Evolutionary conservation across 1,284 basidiomycete genomes (phyloP).

Genomic region (Ustilago cynodontis): DNA sequence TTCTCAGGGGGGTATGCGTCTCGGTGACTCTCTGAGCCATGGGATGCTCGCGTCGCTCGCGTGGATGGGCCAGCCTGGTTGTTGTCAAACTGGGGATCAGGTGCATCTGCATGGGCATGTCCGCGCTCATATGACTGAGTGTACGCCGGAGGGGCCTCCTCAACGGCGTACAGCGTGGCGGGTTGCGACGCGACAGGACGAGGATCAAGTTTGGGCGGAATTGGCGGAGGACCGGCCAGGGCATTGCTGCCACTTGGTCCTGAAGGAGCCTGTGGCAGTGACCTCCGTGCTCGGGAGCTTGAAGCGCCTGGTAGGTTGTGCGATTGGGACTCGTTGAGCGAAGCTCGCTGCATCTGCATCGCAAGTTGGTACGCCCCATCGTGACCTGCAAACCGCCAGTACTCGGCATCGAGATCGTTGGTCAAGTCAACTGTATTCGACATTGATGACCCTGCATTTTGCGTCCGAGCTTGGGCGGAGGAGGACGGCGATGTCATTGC

Average conservation of each 20-base stretch:
- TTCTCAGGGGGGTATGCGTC: constrained; percentile 12
- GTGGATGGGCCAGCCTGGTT: constrained; percentile 16
- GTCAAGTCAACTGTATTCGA: not conserved
- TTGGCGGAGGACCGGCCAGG: not conserved
- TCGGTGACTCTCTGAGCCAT: not conserved
- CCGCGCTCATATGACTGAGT: not conserved
- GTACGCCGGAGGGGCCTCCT: constrained; percentile 36
- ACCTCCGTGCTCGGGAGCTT: constrained; percentile 12
- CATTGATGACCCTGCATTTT: not conserved
- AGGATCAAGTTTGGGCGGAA: constrained; percentile 6
- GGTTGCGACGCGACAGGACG: not conserved
- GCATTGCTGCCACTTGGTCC: not conserved
- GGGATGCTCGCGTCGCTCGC: not conserved
- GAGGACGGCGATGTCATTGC: not conserved
- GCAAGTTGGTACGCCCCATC: constrained; percentile 48
- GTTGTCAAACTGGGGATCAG: not conserved
- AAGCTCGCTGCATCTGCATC: constrained; percentile 35
- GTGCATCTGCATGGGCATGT: not conserved
- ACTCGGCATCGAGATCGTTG: constrained; percentile 37
- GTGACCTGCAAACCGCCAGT: constrained; percentile 46
- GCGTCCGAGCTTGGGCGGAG: not conserved
- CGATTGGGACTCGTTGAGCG: constrained; percentile 4
- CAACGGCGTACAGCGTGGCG: not conserved
- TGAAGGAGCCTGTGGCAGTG: constrained; percentile 29
- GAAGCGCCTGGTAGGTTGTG: not conserved